A percentile compares a stretch with the other conserved stretches of the same genome.
phyloP scores from a whole-genome alignment of 2,329 filamentous ascomycete genomes.

The Colletotrichum lindemuthianum region DNA sequence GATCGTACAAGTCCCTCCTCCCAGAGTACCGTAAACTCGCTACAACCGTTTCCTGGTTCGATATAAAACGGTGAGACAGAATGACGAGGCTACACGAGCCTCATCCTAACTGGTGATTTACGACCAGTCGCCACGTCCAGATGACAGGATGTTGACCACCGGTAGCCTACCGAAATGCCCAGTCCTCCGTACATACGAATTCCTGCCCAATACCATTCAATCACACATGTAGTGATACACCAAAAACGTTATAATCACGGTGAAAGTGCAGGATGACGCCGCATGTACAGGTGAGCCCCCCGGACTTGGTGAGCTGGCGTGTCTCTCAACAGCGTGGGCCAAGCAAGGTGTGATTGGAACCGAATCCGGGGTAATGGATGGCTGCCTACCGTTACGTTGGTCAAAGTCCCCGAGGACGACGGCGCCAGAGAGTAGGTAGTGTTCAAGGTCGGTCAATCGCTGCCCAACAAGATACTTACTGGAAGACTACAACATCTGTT shows the following conservation, averaged over 20 bases:
- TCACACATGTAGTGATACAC: neutral
- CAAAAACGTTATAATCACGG: neutral
- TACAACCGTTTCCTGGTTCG: too few relatives aligned
- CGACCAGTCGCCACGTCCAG: neutral
- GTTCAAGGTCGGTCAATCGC: constrained; percentile 6
- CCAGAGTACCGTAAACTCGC: too few relatives aligned
- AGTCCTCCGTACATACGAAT: neutral
- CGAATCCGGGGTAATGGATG: too few relatives aligned
- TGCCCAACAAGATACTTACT: constrained; percentile 25
- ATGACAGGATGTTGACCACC: constrained; percentile 1
- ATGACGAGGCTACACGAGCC: constrained; percentile 3
- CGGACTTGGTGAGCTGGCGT: constrained; percentile 16
- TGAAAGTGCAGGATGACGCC: neutral
- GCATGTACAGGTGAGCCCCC: constrained; percentile 5
- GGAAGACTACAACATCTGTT: neutral
- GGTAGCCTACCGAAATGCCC: neutral
- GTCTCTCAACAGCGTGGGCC: constrained; percentile 30
- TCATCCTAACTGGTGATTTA: neutral
- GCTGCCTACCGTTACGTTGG: neutral
- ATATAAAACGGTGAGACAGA: neutral
- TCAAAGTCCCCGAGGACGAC: neutral
- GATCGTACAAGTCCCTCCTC: too few relatives aligned
- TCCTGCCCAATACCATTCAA: neutral
- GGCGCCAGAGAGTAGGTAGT: neutral
- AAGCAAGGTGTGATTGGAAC: neutral